Percentiles rank a stretch among this genome's conserved stretches.
These are phyloP conservation scores for Aspergillus melleus DNA, from an alignment of 2,329 filamentous ascomycete species.

Conservation along the genomic window DNA sequence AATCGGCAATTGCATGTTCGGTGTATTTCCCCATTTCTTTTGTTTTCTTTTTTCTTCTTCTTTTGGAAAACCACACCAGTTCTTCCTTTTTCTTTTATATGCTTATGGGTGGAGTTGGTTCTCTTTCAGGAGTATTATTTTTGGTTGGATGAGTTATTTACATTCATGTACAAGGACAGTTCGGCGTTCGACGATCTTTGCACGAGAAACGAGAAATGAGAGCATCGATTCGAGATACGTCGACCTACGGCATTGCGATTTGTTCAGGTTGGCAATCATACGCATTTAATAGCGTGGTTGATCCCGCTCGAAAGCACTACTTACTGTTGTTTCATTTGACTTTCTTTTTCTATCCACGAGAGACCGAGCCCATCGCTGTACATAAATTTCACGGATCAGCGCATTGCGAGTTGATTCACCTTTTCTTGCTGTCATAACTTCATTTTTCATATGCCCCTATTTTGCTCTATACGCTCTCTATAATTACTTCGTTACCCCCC, in stretches of 20 bases:
- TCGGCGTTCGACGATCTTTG: constrained; percentile 30
- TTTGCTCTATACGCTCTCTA: neutral
- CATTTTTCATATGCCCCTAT: neutral
- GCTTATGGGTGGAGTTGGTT: constrained; percentile 32
- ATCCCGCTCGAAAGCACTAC: constrained; percentile 16
- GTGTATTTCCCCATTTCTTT: constrained; percentile 13
- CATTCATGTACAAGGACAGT: constrained; percentile 20
- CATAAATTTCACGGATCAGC: constrained; percentile 16
- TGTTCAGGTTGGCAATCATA: constrained; percentile 16
- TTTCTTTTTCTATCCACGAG: constrained; percentile 5
- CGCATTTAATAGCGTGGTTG: constrained; percentile 25
- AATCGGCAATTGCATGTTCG: constrained; percentile 16
- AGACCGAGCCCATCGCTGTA: constrained; percentile 17
- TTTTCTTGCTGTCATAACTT: constrained; percentile 4
- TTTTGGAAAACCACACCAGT: constrained; percentile 11
- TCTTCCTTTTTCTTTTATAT: constrained; percentile 18
- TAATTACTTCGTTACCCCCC: neutral
- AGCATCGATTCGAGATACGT: constrained; percentile 25
- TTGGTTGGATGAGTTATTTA: constrained; percentile 23
- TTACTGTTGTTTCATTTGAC: constrained; percentile 6
- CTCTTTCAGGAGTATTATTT: constrained; percentile 27
- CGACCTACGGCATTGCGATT: constrained; percentile 14
- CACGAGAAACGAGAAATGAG: constrained; percentile 33
- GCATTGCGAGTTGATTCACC: constrained; percentile 11
- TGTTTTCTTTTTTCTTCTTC: constrained; percentile 12